Evolutionary conservation across 2,329 filamentous ascomycete genomes (phyloP).

Genomic region (Colletotrichum australisinense): DNA sequence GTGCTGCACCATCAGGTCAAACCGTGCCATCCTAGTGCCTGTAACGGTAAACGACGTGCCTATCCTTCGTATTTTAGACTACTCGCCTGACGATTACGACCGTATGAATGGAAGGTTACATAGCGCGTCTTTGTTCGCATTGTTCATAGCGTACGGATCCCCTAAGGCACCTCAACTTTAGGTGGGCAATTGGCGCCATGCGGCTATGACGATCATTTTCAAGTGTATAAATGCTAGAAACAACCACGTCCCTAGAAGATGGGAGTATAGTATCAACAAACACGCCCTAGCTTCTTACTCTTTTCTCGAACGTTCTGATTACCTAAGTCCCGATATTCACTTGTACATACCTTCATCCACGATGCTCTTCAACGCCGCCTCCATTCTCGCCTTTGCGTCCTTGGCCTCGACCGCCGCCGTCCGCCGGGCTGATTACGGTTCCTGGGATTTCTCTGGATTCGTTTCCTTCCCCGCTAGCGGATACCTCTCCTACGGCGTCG

Average conservation of each 20-base stretch:
- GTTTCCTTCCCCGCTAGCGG: conserved; percentile 6
- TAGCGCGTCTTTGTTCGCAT: neutral
- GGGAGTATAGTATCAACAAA: neutral
- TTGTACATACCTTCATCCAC: neutral
- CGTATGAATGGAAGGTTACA: neutral
- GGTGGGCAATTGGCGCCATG: neutral
- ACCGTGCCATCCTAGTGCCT: neutral
- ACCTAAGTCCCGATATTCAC: neutral
- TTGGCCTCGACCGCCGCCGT: neutral
- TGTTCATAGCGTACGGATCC: neutral
- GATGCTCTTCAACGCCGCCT: neutral
- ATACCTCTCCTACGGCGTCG: conserved; percentile 11
- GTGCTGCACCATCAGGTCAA: neutral
- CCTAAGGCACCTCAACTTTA: too few relatives aligned
- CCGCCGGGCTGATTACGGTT: conserved; percentile 9
- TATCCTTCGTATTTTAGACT: conserved; percentile 8
- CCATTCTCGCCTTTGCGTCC: neutral
- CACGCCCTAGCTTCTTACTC: neutral
- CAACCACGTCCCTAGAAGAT: neutral
- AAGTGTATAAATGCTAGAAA: neutral
- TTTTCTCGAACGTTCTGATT: too few relatives aligned
- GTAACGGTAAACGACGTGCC: neutral
- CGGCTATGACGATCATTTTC: neutral
- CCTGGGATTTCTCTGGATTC: conserved; percentile 20
- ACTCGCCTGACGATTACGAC: neutral